These are phyloP conservation scores for Fusarium sp. DNA, from an alignment of 2,329 filamentous ascomycete genomes.

Conservation along the genomic window DNA sequence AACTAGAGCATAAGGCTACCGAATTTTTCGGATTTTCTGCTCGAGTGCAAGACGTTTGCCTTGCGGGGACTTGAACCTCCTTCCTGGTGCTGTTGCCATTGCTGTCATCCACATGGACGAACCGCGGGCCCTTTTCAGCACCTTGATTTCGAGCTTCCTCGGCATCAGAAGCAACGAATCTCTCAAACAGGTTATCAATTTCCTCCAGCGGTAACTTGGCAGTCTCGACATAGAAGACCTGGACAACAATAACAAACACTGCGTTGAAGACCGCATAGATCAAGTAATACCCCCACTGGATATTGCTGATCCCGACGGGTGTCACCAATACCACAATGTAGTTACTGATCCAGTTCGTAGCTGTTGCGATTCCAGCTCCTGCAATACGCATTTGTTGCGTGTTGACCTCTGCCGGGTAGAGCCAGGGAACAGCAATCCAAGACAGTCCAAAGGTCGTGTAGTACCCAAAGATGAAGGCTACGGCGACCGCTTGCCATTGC, in stretches of 20 bases:
- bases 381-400: conserved; percentile 50
- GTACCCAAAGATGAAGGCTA: conserved; percentile 47
- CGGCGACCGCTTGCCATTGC: conserved; percentile 20
- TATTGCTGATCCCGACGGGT: conserved; percentile 51
- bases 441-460: conserved; percentile 46
- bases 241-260: conserved; percentile 56
- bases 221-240: conserved; percentile 60
- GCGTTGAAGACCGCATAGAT: conserved; percentile 52
- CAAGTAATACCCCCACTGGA: conserved; percentile 58
- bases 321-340: conserved; percentile 52
- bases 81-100: too few relatives aligned
- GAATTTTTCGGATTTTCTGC: too few relatives aligned
- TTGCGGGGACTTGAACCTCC: too few relatives aligned
- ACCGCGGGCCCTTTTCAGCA: too few relatives aligned
- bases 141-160: too few relatives aligned
- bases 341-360: conserved; percentile 51
- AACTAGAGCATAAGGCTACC: too few relatives aligned
- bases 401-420: conserved; percentile 50
- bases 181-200: conserved; percentile 51
- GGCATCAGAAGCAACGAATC: too few relatives aligned
- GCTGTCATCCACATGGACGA: too few relatives aligned
- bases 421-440: conserved; percentile 39
- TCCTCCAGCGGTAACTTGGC: conserved; percentile 55
- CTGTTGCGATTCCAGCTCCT: conserved; percentile 48
- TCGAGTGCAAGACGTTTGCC: too few relatives aligned